Conservation (phyloP, 768 basidiomycete species). For the Thelephora aurantiotincta region DNA sequence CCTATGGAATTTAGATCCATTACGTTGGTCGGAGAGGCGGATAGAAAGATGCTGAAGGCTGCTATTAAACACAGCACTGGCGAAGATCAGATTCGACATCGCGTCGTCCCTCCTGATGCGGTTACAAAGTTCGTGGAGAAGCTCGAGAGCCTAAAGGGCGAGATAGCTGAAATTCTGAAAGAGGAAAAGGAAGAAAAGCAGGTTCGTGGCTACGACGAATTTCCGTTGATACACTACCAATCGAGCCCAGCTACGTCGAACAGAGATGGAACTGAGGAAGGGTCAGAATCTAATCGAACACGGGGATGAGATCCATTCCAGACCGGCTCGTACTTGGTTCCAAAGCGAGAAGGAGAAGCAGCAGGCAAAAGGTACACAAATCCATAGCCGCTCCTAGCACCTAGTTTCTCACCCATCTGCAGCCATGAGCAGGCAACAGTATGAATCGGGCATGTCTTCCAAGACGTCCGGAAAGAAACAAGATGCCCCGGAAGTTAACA, state of each 20-base stretch:
- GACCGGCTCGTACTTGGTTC: slow-evolving; percentile 99
- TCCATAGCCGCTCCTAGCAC: slow-evolving; percentile 2
- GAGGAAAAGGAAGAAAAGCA: slow-evolving; percentile 97
- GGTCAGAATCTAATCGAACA: slow-evolving; percentile 94
- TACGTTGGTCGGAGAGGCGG: slow-evolving; percentile 89
- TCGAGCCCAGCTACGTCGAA: slow-evolving; percentile 54
- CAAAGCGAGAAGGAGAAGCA: slow-evolving; percentile 76
- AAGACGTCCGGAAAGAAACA: slow-evolving; percentile 26
- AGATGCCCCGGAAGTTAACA: slow-evolving; percentile 17
- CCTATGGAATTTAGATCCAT: slow-evolving; percentile 47
- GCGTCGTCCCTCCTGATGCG: slow-evolving; percentile 68
- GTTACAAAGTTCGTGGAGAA: slow-evolving; percentile 57
- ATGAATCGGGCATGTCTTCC: slow-evolving; percentile 37
- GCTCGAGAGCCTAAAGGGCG: slow-evolving; percentile 56
- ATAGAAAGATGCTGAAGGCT: slow-evolving; percentile 91
- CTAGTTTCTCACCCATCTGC: slow-evolving; percentile 1
- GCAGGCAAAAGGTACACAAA: slow-evolving; percentile 64
- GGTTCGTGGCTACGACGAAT: slow-evolving; percentile 23
- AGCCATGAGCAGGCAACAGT: slow-evolving; percentile 68
- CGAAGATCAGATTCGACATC: slow-evolving; percentile 76
- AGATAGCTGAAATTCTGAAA: slow-evolving; percentile 64
- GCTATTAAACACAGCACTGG: slow-evolving; percentile 79
- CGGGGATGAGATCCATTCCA: slow-evolving; percentile 78
- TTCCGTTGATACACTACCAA: slow-evolving; percentile 5
- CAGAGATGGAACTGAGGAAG: slow-evolving; percentile 93